Base-by-base conservation (phyloP, 306 rosid species). In the Malus orientalis region DNA sequence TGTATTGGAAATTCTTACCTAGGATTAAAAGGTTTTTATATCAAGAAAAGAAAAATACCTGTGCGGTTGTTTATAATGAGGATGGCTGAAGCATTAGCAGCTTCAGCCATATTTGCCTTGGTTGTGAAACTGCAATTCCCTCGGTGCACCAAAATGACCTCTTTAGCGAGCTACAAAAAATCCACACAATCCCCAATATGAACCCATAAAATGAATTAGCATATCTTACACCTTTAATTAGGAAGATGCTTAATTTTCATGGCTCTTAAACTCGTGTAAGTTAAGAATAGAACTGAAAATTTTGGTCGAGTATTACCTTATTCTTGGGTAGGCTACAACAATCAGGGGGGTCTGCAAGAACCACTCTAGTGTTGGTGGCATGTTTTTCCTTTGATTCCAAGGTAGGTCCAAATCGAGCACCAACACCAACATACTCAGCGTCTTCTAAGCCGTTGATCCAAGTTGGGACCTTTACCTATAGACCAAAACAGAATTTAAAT, bases 281-380 rank as follows among this genome's bases (percentile, higher is more conserved):
- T 15, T 11, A 67, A 29, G 57, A 66, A 72, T 59, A 10, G 38
- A 59, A 69, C 14, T 55, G 32, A 78, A 27, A 76, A 80, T 75
- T 66, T 20, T 71, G 68, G 76, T n/a, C 36, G 7, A 81, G 65
- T 73, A 62, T 74, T 51, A 92, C 99, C 85, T 87, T 89, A 71
- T 83, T 84, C 81, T 85, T 88, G 67, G 81, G 97, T 69, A 16
- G 51, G 73, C 79, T 80, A 81, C 99, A 95, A 83, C 91, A 95
- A 83, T 95, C 99, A 76, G 99, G 98, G 76, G 99, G 99, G 75
- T 95, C 97, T 9, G 97, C 98, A 62, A 95, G 90, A 84, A 86
- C 96, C 84, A 95, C 98, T 89, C 81, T 86, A 30, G 96, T 89
- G 82, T 70, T 90, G 85, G 81, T 95, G 77, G 99, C 99, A 81